Percentiles rank a stretch among this genome's conserved stretches.
phyloP scores from a whole-genome alignment of 2,329 filamentous ascomycete species.

The Akanthomyces dipterigenus region DNA sequence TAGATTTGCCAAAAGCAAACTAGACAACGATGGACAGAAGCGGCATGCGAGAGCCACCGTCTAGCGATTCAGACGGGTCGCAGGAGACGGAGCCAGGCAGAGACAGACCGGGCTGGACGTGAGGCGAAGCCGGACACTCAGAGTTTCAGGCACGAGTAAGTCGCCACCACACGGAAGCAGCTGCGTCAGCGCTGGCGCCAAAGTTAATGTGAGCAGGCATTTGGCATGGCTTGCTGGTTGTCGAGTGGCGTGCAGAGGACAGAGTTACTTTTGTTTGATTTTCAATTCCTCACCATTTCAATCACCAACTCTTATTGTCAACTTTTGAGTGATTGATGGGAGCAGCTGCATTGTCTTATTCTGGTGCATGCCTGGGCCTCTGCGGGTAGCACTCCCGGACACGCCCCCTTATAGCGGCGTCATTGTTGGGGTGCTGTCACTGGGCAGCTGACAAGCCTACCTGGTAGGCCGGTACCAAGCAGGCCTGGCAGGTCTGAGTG shows the following conservation, averaged over 20 bases:
- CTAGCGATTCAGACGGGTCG: neutral
- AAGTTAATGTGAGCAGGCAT: neutral
- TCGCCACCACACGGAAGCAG: neutral
- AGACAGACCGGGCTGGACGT: neutral
- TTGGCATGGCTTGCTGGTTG: neutral
- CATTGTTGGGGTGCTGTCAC: conserved; percentile 3
- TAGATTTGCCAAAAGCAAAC: neutral
- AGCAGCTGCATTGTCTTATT: neutral
- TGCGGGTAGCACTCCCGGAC: conserved; percentile 2
- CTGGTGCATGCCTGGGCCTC: neutral
- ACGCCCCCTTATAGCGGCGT: neutral
- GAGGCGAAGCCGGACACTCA: neutral
- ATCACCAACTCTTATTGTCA: neutral
- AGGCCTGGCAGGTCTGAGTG: neutral
- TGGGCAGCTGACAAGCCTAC: neutral
- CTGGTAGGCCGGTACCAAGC: too few species aligned
- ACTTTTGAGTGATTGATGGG: neutral
- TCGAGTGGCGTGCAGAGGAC: neutral
- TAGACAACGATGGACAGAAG: neutral
- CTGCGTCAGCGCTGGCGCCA: neutral
- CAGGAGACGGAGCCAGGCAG: neutral
- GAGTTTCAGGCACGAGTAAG: conserved; percentile 3
- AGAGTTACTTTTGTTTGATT: neutral
- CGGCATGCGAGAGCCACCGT: neutral
- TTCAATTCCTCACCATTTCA: neutral